These are phyloP conservation scores for Agrocybe pediades DNA, from an alignment of 768 basidiomycete species.

Conservation along the genomic window DNA sequence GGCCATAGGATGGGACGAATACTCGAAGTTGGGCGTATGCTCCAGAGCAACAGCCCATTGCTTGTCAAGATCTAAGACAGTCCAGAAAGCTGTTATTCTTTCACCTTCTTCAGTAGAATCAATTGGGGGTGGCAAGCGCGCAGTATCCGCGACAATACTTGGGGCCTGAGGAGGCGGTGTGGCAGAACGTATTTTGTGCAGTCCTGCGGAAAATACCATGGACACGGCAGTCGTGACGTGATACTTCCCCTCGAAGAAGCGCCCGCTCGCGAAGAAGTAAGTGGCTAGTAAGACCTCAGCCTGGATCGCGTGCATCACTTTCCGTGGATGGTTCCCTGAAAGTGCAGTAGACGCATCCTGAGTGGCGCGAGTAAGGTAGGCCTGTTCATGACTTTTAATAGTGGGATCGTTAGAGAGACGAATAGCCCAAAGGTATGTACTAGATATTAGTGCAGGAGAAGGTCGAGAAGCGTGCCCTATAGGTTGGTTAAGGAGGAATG, in stretches of 20 bases:
- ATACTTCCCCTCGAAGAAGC: conserved; percentile 46
- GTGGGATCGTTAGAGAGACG: conserved; percentile 30
- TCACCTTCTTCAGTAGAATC: conserved; percentile 38
- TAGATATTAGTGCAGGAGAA: conserved; percentile 37
- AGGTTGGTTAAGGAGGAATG: conserved; percentile 30
- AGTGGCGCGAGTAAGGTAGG: conserved; percentile 45
- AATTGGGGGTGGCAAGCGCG: conserved; percentile 22
- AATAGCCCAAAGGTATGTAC: conserved; percentile 40
- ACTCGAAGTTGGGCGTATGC: conserved; percentile 29
- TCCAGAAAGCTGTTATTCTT: conserved; percentile 38
- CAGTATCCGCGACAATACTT: not conserved
- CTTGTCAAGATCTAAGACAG: conserved; percentile 33
- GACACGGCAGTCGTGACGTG: conserved; percentile 41
- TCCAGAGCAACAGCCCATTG: conserved; percentile 46
- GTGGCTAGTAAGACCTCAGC: conserved; percentile 55
- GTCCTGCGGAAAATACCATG: conserved; percentile 32
- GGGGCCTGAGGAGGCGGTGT: conserved; percentile 5
- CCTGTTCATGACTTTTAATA: conserved; percentile 28
- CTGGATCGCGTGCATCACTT: conserved; percentile 51
- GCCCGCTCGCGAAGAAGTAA: conserved; percentile 55
- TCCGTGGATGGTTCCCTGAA: conserved; percentile 39
- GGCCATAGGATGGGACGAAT: conserved; percentile 19
- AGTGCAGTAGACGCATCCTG: conserved; percentile 38
- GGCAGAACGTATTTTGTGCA: conserved; percentile 37
- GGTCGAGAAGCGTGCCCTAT: conserved; percentile 36